Base-by-base conservation (phyloP, 345 rosid species). In the Physaria fendleri region DNA sequence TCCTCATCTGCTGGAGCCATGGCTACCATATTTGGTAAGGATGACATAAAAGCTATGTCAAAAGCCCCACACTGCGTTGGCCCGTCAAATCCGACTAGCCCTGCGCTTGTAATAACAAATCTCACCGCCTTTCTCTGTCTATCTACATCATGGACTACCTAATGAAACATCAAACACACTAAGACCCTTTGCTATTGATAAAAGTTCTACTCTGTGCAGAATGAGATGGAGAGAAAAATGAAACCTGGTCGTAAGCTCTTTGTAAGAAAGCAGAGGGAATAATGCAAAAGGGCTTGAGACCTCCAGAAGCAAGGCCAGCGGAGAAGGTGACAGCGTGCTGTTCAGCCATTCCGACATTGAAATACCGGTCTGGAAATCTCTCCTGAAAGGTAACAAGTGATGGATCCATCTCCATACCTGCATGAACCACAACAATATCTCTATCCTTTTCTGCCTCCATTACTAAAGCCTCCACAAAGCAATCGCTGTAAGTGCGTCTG, bases 251-350 rank as follows among this genome's bases (percentile, higher is more conserved):
- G 66, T 84, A 92, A 32, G 95, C 98, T 75, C 96, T 81, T 68
- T 92, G 96, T 55, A 92, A 82, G 74, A 84, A 84, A 49, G 98
- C 37, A 23, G 98, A 92, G 33, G 95, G 87, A 37, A 92, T 82
- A 39, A 88, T 76, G 73, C 96, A 92, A 70, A 88, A 92, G 56
- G 98, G 98, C 71, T 88, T 92, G 72, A 92, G 74, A 33, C 98
- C 95, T 11, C 95, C 96, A 46, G 95, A 84, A 13, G 95, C 73
- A 62, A 92, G 79, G 64, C 98, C 96, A 51, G 96, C 90, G n/a
- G 96, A 81, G 79, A 92, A 92, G 64, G 98, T 91, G 61, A 88
- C 95, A 29, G 95, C 95, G 43, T 88, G 96, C 63, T 92, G 96
- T 61, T 92, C 98, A 24, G 95, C 93, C 88, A 92, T 84, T 72